A percentile compares a stretch with the other conserved stretches of the same genome.
Conservation (phyloP, 345 rosid species). For the Populus simonii region DNA sequence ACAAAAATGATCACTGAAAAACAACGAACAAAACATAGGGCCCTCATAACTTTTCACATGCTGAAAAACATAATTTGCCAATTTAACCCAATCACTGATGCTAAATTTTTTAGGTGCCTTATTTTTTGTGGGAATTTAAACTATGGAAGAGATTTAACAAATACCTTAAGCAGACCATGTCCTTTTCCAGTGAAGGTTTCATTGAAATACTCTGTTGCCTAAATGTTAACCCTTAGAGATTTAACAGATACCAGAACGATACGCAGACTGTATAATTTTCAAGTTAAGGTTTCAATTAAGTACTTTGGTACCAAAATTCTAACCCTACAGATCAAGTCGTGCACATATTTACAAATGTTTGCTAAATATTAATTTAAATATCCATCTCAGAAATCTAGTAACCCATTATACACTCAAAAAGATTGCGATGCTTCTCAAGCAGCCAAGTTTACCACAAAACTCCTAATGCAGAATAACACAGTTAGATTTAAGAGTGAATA, state of each 20-base stretch:
- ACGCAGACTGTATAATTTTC: not conserved
- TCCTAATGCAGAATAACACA: not conserved
- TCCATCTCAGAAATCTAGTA: not conserved
- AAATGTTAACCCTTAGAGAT: not conserved
- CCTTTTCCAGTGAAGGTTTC: not conserved
- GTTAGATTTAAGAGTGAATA: not conserved
- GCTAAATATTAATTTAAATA: not conserved
- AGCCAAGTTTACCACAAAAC: not conserved
- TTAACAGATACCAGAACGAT: not conserved
- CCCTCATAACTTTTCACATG: not conserved
- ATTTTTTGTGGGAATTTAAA: not conserved
- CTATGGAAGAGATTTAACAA: not conserved
- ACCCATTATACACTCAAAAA: not conserved
- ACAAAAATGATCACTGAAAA: slow-evolving; percentile 10
- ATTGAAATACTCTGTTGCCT: not conserved
- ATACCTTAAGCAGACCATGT: not conserved
- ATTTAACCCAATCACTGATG: not conserved
- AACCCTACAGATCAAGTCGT: not conserved
- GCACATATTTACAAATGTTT: not conserved
- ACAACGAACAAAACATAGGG: not conserved
- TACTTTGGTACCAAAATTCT: not conserved
- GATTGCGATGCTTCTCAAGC: not conserved
- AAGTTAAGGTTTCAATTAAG: not conserved
- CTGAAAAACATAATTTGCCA: not conserved
- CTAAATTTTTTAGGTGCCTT: not conserved